Conservation (phyloP, 129 eudicot genomes). For the Arctium lappa region DNA sequence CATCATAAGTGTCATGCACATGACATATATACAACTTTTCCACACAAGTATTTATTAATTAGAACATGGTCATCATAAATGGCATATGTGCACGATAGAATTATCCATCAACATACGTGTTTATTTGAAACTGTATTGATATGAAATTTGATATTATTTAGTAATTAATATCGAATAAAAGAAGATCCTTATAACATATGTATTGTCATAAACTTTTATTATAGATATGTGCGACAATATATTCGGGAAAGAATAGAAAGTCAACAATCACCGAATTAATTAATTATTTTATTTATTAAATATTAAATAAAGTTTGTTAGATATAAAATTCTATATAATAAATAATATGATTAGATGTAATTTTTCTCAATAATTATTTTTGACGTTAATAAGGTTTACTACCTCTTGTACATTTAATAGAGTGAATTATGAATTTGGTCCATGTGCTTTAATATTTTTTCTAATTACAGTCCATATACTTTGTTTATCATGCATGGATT, state of each 20-base stretch:
- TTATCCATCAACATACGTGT: neutral
- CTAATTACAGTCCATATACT: too few relatives aligned
- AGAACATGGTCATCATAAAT: slow-evolving; percentile 26
- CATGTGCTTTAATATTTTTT: too few relatives aligned
- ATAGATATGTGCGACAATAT: too few relatives aligned
- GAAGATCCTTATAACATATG: neutral
- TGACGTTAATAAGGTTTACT: too few relatives aligned
- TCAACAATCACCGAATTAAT: neutral
- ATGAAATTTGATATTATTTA: neutral
- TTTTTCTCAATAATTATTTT: neutral
- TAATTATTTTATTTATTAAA: neutral
- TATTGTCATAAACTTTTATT: neutral
- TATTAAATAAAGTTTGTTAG: neutral
- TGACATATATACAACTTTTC: slow-evolving; percentile 20
- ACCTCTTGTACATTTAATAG: neutral
- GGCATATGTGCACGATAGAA: slow-evolving; percentile 1
- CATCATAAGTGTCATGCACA: slow-evolving; percentile 22
- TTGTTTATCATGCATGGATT: too few relatives aligned
- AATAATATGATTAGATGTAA: neutral
- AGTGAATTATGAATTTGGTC: too few relatives aligned
- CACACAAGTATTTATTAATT: slow-evolving; percentile 15
- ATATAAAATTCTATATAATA: neutral
- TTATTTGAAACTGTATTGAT: neutral
- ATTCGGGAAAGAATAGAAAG: neutral
- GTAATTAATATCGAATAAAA: neutral